Evolutionary conservation across 495 filamentous ascomycete genomes (phyloP), one percentile per base, ranked within the genome.

Genomic region (Rostrohypoxylon terebratum): DNA sequence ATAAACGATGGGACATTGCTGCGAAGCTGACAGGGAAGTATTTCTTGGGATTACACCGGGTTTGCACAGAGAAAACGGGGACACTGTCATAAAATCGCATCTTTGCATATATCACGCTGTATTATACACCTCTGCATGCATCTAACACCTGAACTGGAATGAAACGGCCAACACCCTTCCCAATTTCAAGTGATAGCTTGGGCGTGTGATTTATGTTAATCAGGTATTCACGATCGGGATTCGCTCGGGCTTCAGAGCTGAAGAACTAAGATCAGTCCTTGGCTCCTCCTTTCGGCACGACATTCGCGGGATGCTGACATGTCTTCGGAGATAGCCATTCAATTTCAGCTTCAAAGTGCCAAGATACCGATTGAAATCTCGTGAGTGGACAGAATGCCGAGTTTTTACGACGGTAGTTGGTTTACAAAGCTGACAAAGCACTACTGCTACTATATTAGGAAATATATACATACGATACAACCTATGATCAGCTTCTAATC

Each of bases 41-140:
- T 57, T 44, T 62, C 50, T 6, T 62, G 20, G 31, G 36, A 25
- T 40, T 3, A 66, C 16, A 10, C 4, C 13, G 38, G 65, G 42
- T 23, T 61, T 62, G 62, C 7, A 62, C 66, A 59, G 33, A 73
- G 60, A 69, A 57, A 66, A 69, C 9, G 16, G 44, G 48, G 40
- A 25, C 14, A 18, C 33, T 25, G 60, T 51, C 45, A 60, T 50
- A 31, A 57, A 63, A 58, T 63, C 45, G 38, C 50, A 66, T 38
- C 58, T 58, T 40, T 47, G 33, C 20, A 54, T 8, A 58, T 58
- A 73, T 66, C 31, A 69, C 21, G 59, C 36, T 60, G 47, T 64
- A 65, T 36, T 61, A 68, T 61, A 69, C 36, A 63, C 21, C 40
- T 51, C 38, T 11, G 21, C 48, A 50, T 54, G 61, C 44, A 55